phyloP scores from a whole-genome alignment of 1,284 basidiomycete species.

The Trametes pubescens region DNA sequence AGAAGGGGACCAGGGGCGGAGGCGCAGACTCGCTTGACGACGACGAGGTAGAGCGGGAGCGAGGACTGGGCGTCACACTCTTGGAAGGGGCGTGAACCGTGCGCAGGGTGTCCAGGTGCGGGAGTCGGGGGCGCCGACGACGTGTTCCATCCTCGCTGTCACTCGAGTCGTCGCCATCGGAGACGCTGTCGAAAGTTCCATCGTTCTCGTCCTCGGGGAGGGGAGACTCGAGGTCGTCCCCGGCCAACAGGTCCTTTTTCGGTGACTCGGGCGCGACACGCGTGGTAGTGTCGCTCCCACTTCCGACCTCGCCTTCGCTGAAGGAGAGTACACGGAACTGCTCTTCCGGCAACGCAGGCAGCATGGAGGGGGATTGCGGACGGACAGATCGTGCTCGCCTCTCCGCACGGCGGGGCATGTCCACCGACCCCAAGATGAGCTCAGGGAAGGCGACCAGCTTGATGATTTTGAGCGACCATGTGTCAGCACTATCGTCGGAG shows the following conservation, averaged over 20 bases:
- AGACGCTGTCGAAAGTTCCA: slow-evolving; percentile 19
- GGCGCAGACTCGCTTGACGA: slow-evolving; percentile 30
- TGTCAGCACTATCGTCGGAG: slow-evolving; percentile 67
- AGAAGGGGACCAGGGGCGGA: slow-evolving; percentile 62
- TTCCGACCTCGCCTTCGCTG: slow-evolving; percentile 35
- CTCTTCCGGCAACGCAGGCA: slow-evolving; percentile 21
- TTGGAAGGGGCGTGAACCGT: slow-evolving; percentile 13
- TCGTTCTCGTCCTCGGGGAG: slow-evolving; percentile 16
- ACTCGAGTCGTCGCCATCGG: slow-evolving; percentile 24
- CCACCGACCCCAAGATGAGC: slow-evolving; percentile 53
- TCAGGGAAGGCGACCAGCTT: slow-evolving; percentile 79
- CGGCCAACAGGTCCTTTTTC: slow-evolving; percentile 33
- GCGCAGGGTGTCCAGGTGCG: slow-evolving; percentile 28
- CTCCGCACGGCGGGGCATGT: slow-evolving; percentile 7
- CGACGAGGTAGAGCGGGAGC: slow-evolving; percentile 29
- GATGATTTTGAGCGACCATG: slow-evolving; percentile 77
- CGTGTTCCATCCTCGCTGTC: slow-evolving; percentile 30
- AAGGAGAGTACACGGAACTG: slow-evolving; percentile 24
- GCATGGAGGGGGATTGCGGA: slow-evolving; percentile 9
- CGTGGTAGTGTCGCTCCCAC: slow-evolving; percentile 41
- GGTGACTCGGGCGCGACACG: slow-evolving; percentile 40
- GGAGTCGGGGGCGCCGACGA: slow-evolving; percentile 21
- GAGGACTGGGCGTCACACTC: slow-evolving; percentile 9
- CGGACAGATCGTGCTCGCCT: slow-evolving; percentile 9
- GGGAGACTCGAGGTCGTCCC: slow-evolving; percentile 30